Base-by-base conservation (phyloP, 148 eudicot genomes). In the Spergularia marina region DNA sequence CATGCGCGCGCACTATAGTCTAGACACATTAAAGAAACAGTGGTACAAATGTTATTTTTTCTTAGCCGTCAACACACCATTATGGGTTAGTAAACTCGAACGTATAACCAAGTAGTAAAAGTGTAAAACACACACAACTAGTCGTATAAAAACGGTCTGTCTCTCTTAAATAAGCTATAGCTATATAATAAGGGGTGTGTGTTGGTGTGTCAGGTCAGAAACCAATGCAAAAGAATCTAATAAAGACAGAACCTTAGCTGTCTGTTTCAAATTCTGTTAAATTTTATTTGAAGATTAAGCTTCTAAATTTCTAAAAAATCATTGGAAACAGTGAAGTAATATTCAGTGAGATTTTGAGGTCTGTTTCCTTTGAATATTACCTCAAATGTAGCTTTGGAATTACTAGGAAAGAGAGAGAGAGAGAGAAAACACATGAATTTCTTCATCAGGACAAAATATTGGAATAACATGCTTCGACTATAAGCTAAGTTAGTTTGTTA, bases 391-490 rank as follows among this genome's bases (percentile, higher is more conserved):
- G 36, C 36, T 30, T 30, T 30, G 36, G 36, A 30, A 30, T 30
- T 30, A 30, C 36, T 30, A 30, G 2, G 36, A 30, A 1, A 30
- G 36, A 55, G 44, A 70, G 44, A 65, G 64, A 53, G 68, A 64
- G 20, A 63, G 69, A 66, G 65, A 30, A 71, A 65, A 61, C 68
- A 76, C 25, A 30, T 30, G 36, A 30, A 30, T 59, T 59, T 51
- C 55, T 55, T n/a, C 61, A 74, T 82, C 82, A 75, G 79, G 95
- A 92, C 91, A 90, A 89, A 90, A 83, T 47, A 59, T 53, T 68
- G 82, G 97, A 83, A 91, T 88, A 85, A 82, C 75, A 65, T 73
- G 49, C 71, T 74, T 34, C 18, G 21, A 10, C 17, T 12, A 6
- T 39, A 15, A 44, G 23, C 51, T 54, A 54, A 77, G 75, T 75